Base-by-base conservation (phyloP, 495 filamentous ascomycete genomes). In the Podospora bellae-mahoneyi region DNA sequence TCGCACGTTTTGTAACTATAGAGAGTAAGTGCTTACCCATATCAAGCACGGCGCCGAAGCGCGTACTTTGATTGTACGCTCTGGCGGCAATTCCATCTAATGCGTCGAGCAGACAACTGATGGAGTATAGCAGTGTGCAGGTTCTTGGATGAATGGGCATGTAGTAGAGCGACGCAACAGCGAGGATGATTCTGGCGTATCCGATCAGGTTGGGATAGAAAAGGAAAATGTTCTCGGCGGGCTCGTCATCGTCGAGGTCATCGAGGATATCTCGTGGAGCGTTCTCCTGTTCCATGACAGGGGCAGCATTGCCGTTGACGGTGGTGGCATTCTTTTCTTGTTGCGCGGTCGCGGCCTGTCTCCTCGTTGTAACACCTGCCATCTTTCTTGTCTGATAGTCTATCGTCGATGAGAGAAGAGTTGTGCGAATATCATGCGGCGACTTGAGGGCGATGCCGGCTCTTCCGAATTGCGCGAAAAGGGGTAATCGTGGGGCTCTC, bases 91-190 rank as follows among this genome's bases (percentile, higher is more conserved):
- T 89, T 65, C 95, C 95, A 74, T 99, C 95, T 64, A 98, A 84
- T 34, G 93, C 95, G 77, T 99, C 95, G 48, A 99, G 88, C 39
- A 97, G 84, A 78, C 96, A 99, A 23, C 92, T 97, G 61, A 97
- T 82, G 72, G 87, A 92, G 81, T 99, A 99, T 34, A 98, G 90
- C 62, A 92, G 72, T 64, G 91, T 92, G 82, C 95, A 98, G 27
- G 94, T 97, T 74, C 94, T 88, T 4, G 95, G 95, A 76, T 99
- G 95, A 34, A 97, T 85, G 26, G 94, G 93, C 95, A 98, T 98
- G 83, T 96, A 99, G 83, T 97, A 97, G 68, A 99, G 89, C 62
- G 94, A 96, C 54, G 91, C 92, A 68, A 97, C 82, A 69, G 94
- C 91, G 66, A 99, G 88, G 69, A 97, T 82, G 73, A 98, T 90